Base-by-base conservation (phyloP, 441 rosid species). In the Populus tomentosa region DNA sequence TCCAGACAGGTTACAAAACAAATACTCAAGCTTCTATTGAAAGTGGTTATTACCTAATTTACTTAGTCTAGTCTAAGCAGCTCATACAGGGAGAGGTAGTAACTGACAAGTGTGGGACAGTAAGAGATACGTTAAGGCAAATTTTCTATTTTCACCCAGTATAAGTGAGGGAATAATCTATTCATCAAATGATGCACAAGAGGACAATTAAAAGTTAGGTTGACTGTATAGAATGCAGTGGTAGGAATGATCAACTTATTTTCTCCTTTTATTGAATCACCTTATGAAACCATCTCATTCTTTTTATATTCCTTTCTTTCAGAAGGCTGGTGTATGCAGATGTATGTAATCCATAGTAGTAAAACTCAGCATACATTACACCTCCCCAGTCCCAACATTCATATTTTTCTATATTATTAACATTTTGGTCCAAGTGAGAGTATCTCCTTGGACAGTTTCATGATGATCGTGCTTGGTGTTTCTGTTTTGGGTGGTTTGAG, bases 401-500 rank as follows among this genome's bases (percentile, higher is more conserved):
- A 20, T 26, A 30, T 73, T 40, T 75, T 66, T 59, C 73, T 26
- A 28, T 36, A 67, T 5, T 75, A n/a, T 66, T n/a, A 67, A 65
- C 24, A 18, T 61, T 67, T 59, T n/a, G 50, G 66, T 59, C 24
- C 23, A 6, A 7, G 38, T 61, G 56, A n/a, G 35, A 75, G 53
- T 18, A 32, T 53, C 65, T 26, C 73, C 61, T 30, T 70, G 70
- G 65, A 42, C 40, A 62, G 46, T 26, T 66, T 69, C 36, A 20
- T 64, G 53, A 64, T 70, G 21, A 16, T 61, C 2, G n/a, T 61
- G 68, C 32, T 61, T 73, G 40, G 63, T 38, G 30, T 78, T 50
- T 72, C 71, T 24, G n/a, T 72, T 71, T 72, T 53, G 76, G 73
- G 72, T 66, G 66, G 67, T 20, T 71, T 53, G 18, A 78, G 69